Base-by-base conservation (phyloP, 805 yeast genomes). In the Candida wancherniae region DNA sequence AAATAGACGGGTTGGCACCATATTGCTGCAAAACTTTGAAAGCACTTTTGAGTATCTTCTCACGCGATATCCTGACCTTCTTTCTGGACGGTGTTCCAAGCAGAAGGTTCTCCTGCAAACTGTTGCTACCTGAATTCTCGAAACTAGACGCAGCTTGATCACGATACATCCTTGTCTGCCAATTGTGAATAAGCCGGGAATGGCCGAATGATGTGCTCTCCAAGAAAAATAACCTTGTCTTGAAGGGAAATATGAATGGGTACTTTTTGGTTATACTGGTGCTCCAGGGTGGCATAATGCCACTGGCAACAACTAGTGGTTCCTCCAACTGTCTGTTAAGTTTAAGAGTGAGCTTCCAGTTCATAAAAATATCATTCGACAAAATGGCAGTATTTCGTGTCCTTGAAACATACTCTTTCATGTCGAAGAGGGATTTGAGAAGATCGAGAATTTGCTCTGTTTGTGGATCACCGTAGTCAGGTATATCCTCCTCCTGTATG, bases 191-290 rank as follows among this genome's bases (percentile, higher is more conserved):
- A 27, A 85, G 61, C 34, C 97, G 68, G 1, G 94, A 82, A 51
- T 84, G 81, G 0, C 97, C 97, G 61, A 84, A 88, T 0, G 97
- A 87, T 0, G 96, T 85, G 6, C 88, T 77, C 44, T 84, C 90
- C 33, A 90, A 57, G 47, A 84, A 86, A 41, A 77, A 72, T 24
- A 83, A 66, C 36, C 97, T 69, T 0, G 92, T 75, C 29, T 80
- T 92, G 25, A 90, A 60, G 0, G 97, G 95, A 49, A 85, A 85
- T 26, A 90, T 50, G 45, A 90, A 90, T 9, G 95, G 85, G 46
- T 71, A 86, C 12, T 74, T 69, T 32, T 80, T 69, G 0, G 94
- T 77, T n/a, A 86, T 59, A 36, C 73, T 71, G 20, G 83, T 71
- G 13, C 81, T 71, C 97, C 97, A 90, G 6, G 73, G 73, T 0